These are phyloP conservation scores for Bothriochloa decipiens DNA, from an alignment of 176 grass and related monocot species.

Conservation along the genomic window DNA sequence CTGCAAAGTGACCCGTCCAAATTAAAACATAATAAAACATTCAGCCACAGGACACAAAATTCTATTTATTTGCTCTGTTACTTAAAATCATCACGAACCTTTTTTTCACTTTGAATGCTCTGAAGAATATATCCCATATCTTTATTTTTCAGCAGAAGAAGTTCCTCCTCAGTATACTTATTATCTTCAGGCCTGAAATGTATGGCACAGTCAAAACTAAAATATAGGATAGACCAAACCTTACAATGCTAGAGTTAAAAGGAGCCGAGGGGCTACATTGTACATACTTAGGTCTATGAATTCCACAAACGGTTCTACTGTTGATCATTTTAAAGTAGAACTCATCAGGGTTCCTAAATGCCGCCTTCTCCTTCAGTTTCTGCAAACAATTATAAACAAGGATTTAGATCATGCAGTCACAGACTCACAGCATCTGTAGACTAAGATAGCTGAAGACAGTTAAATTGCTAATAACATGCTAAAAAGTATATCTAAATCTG, in stretches of 20 bases:
- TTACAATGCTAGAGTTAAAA: not conserved
- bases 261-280: not conserved
- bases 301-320: constrained; percentile 58
- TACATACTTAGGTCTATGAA: constrained; percentile 76
- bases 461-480: not conserved
- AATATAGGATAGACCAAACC: constrained; percentile 29
- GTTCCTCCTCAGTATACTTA: constrained; percentile 79
- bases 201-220: constrained; percentile 14
- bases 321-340: constrained; percentile 98
- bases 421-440: not conserved
- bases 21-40: constrained; percentile 9
- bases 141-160: constrained; percentile 87
- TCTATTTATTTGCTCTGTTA: not conserved
- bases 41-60: not conserved
- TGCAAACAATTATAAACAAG: constrained; percentile 31
- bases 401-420: not conserved
- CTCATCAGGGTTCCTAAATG: constrained; percentile 85
- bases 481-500: not conserved
- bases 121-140: constrained; percentile 89
- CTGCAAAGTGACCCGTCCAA: constrained; percentile 42
- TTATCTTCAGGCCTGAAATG: constrained; percentile 77
- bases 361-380: constrained; percentile 84
- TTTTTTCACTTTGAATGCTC: constrained; percentile 85
- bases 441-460: constrained; percentile 1
- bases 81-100: constrained; percentile 47